Conservation (phyloP, 202 grass and related monocot species). For the Cymbopogon flexuosus region DNA sequence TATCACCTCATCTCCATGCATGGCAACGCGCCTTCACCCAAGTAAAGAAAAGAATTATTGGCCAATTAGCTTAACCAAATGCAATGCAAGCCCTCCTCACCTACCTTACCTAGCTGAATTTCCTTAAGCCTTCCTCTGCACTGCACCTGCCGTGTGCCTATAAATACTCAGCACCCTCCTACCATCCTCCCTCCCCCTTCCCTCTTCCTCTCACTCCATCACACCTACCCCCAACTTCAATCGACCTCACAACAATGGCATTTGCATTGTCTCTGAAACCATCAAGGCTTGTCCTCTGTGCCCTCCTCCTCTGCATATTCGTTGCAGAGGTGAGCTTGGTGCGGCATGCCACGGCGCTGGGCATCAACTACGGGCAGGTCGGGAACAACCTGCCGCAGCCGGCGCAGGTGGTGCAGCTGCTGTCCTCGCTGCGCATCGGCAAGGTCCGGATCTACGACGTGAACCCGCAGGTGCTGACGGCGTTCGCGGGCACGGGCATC, state of each 20-base stretch:
- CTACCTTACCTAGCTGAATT: slow-evolving; percentile 6
- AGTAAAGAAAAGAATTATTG: slow-evolving; percentile 97
- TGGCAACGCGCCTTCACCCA: slow-evolving; percentile 53
- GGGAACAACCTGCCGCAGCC: slow-evolving; percentile 75
- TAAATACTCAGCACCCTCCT: slow-evolving; percentile 17
- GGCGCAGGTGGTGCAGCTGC: slow-evolving; percentile 49
- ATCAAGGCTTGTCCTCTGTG: slow-evolving; percentile 21
- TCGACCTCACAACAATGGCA: slow-evolving; percentile 19
- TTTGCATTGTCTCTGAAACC: slow-evolving; percentile 11
- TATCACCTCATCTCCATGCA: slow-evolving; percentile 22
- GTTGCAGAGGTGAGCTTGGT: not conserved
- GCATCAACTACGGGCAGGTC: slow-evolving; percentile 98
- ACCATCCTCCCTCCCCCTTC: slow-evolving; percentile 39
- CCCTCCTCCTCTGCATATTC: slow-evolving; percentile 41
- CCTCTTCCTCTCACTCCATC: slow-evolving; percentile 22
- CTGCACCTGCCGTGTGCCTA: not conserved
- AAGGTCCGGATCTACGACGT: slow-evolving; percentile 89
- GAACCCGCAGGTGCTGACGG: slow-evolving; percentile 69
- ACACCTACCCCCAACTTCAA: not conserved
- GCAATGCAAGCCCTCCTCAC: slow-evolving; percentile 9
- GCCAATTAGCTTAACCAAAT: slow-evolving; percentile 33
- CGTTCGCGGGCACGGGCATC: slow-evolving; percentile 66
- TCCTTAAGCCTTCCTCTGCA: not conserved
- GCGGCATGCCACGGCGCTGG: slow-evolving; percentile 17
- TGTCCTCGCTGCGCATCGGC: slow-evolving; percentile 56